Base-by-base conservation (phyloP, 2,329 filamentous ascomycete species). In the Nemania sp. region DNA sequence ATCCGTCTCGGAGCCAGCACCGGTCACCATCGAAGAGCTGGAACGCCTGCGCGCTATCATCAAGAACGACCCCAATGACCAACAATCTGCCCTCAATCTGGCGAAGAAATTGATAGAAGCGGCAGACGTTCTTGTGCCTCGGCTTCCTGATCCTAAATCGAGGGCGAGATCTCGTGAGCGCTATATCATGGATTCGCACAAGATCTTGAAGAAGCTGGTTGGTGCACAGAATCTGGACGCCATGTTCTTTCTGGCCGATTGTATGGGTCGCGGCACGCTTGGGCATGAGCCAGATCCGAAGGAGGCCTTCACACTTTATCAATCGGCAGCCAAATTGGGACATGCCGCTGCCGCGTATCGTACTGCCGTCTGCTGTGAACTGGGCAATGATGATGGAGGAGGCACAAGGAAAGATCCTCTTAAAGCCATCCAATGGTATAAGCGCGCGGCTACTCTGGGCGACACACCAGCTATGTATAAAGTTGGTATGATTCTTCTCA, bases 381-480 rank as follows among this genome's bases (percentile, higher is more conserved):
- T 99, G 64, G 94, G 94, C 3, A 86, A 91, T 51, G 93, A 97
- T 68, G 92, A 96, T 65, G 93, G 92, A 24, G 94, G 94, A 47
- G 94, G 94, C 20, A 97, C 94, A 1, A 86, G 90, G 54, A 89
- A 88, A 64, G 94, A 99, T 67, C 90, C 91, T 0, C 74, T 93
- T 61, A 97, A 97, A 73, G 93, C 94, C 1, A 92, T 97, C 17
- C 93, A 97, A 71, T 99, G 94, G 94, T 99, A 99, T 73, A 91
- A 93, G 70, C 89, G 92, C 37, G 91, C 94, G 6, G 93, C 94
- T 9, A 88, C 88, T 11, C 79, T 97, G 2, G 93, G 94, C 3
- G 93, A 99, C 67, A 88, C 89, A 1, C 89, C 93, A 0, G 94
- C 92, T 24, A 96, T 97, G 91, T 99, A 97, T 77, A 99, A 99